Evolutionary conservation across 805 yeast species (phyloP).

Genomic region (Candida loeiensis): DNA sequence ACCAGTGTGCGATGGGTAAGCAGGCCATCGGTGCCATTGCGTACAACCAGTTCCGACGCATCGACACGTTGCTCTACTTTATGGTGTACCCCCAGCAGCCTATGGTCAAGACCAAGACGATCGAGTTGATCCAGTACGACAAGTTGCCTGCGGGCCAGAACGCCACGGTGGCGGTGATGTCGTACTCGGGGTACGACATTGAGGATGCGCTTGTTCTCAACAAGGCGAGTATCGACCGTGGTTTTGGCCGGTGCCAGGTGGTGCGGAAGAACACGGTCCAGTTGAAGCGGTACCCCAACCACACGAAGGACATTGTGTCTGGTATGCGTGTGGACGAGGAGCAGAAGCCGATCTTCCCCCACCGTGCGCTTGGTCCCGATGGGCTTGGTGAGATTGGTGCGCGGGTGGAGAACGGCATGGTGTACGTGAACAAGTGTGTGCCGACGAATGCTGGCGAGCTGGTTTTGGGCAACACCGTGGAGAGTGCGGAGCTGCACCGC

Average conservation of each 20-base stretch:
- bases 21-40: slow-evolving; percentile 99
- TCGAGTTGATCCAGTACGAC: slow-evolving; percentile 92
- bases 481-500: slow-evolving; percentile 59
- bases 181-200: slow-evolving; percentile 97
- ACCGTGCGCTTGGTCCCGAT: slow-evolving; percentile 83
- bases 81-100: slow-evolving; percentile 99
- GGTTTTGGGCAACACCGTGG: slow-evolving; percentile 40
- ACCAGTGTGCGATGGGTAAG: slow-evolving; percentile 96
- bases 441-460: slow-evolving; percentile 81
- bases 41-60: slow-evolving; percentile 92
- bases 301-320: slow-evolving; percentile 84
- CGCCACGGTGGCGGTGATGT: slow-evolving; percentile 98
- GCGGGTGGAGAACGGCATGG: slow-evolving; percentile 87
- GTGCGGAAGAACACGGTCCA: slow-evolving; percentile 87
- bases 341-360: slow-evolving; percentile 81
- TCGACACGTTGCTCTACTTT: slow-evolving; percentile 86
- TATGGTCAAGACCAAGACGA: slow-evolving; percentile 96
- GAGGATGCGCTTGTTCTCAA: slow-evolving; percentile 97
- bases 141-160: slow-evolving; percentile 98
- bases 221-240: slow-evolving; percentile 91
- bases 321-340: slow-evolving; percentile 88
- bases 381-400: slow-evolving; percentile 97
- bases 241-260: slow-evolving; percentile 97
- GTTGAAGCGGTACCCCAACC: slow-evolving; percentile 88
- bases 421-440: slow-evolving; percentile 87